A percentile compares a stretch with the other conserved stretches of the same genome.
These are phyloP conservation scores for Umbelopsis vinacea DNA, from an alignment of 192 early-diverging fungal species.

Conservation along the genomic window DNA sequence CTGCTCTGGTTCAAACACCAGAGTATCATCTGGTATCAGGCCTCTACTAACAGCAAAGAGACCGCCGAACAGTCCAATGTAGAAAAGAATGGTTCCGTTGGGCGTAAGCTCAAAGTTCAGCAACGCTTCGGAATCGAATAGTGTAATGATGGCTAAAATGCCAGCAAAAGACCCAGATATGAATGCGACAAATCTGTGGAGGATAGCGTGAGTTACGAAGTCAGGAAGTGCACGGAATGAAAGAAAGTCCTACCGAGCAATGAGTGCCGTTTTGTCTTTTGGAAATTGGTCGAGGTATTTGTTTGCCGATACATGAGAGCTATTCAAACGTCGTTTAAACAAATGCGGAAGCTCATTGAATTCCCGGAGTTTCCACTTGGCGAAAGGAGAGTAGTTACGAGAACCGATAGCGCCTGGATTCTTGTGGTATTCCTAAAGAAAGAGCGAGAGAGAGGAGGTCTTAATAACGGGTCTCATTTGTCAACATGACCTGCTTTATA, in stretches of 20 bases:
- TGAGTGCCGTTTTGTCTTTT: constrained; percentile 74
- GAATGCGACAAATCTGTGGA: constrained; percentile 81
- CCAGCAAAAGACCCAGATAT: constrained; percentile 88
- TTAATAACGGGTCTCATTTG: neutral
- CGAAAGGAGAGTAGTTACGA: constrained; percentile 84
- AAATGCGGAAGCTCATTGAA: constrained; percentile 97
- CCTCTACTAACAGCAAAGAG: constrained; percentile 79
- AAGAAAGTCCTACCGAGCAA: constrained; percentile 61
- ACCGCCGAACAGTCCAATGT: constrained; percentile 87
- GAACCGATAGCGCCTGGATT: constrained; percentile 83
- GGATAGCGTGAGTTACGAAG: neutral
- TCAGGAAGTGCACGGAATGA: neutral
- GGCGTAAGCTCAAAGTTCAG: constrained; percentile 92
- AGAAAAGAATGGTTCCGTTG: constrained; percentile 89
- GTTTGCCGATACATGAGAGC: constrained; percentile 74
- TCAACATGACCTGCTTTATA: neutral
- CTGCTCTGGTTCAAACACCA: constrained; percentile 81
- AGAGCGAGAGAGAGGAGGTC: neutral
- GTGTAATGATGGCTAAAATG: constrained; percentile 77
- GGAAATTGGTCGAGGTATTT: constrained; percentile 92
- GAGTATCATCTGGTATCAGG: constrained; percentile 82
- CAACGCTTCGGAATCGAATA: constrained; percentile 87
- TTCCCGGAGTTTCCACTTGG: constrained; percentile 93
- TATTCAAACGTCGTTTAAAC: constrained; percentile 76
- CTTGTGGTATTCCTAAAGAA: constrained; percentile 69